Evolutionary conservation across 495 filamentous ascomycete species (phyloP).

Genomic region (Tetracladium marchalianum): DNA sequence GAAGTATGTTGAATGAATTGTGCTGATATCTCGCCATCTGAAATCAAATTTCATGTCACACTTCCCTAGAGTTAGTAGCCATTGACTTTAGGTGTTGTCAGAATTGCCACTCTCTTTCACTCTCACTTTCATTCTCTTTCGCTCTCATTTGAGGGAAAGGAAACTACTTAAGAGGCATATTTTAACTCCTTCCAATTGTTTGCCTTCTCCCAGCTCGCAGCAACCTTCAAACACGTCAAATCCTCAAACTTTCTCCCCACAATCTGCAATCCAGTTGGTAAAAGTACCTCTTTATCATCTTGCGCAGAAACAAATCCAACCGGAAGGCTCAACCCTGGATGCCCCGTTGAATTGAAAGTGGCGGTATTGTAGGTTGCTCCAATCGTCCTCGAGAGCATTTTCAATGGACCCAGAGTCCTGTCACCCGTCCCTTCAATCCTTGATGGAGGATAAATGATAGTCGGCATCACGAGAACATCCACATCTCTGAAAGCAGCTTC

Average conservation of each 20-base stretch:
- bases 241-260: conserved; percentile 42
- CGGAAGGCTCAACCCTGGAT: conserved; percentile 47
- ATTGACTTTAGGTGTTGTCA: too few species aligned
- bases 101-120: too few species aligned
- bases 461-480: conserved; percentile 41
- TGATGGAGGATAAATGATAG: conserved; percentile 27
- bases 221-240: conserved; percentile 35
- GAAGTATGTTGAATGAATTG: too few species aligned
- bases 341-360: conserved; percentile 46
- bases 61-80: too few species aligned
- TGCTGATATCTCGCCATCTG: too few species aligned
- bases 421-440: conserved; percentile 20
- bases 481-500: conserved; percentile 30
- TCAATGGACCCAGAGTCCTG: conserved; percentile 23
- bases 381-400: conserved; percentile 30
- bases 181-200: conserved; percentile 35
- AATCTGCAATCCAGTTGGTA: conserved; percentile 50
- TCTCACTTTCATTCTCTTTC: too few species aligned
- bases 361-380: conserved; percentile 45
- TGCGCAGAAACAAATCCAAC: conserved; percentile 36
- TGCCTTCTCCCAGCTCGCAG: conserved; percentile 39
- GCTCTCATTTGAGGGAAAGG: too few species aligned
- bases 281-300: conserved; percentile 31
- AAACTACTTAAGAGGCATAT: conserved; percentile 1
- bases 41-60: too few species aligned